phyloP scores from a whole-genome alignment of 352 stramenopile genomes.

The Phytophthora ohioensis region DNA sequence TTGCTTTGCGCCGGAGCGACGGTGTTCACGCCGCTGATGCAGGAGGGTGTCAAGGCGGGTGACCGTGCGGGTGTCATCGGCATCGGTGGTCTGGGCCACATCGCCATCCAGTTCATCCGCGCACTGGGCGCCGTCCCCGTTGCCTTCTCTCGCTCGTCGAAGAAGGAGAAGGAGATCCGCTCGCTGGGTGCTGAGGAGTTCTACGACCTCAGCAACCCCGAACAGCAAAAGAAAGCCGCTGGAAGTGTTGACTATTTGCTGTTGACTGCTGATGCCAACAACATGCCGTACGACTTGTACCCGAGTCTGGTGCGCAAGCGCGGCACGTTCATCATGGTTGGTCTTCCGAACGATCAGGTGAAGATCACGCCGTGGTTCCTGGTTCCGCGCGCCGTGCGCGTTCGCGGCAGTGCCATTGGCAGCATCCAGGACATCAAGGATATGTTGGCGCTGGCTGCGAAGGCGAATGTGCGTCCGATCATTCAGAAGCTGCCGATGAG shows the following conservation, averaged over 20 bases:
- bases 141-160: slow-evolving; percentile 24
- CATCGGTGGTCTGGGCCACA: slow-evolving; percentile 27
- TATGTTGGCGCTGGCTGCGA: slow-evolving; percentile 79
- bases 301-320: slow-evolving; percentile 59
- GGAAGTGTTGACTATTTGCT: slow-evolving; percentile 69
- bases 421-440: slow-evolving; percentile 50
- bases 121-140: slow-evolving; percentile 19
- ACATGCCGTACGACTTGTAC: slow-evolving; percentile 58
- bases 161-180: slow-evolving; percentile 26
- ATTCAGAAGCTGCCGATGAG: slow-evolving; percentile 26
- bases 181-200: slow-evolving; percentile 25
- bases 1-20: slow-evolving; percentile 21
- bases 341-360: slow-evolving; percentile 61
- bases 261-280: slow-evolving; percentile 64
- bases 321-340: slow-evolving; percentile 54
- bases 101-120: slow-evolving; percentile 35
- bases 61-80: slow-evolving; percentile 24
- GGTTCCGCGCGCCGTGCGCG: neutral
- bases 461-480: slow-evolving; percentile 59
- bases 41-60: slow-evolving; percentile 23
- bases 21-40: slow-evolving; percentile 25
- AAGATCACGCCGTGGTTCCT: slow-evolving; percentile 46
- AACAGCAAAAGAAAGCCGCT: slow-evolving; percentile 27
- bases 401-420: slow-evolving; percentile 13
- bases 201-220: slow-evolving; percentile 22